Base-by-base conservation (phyloP, 2,329 filamentous ascomycete genomes). In the Xylaria sp. region DNA sequence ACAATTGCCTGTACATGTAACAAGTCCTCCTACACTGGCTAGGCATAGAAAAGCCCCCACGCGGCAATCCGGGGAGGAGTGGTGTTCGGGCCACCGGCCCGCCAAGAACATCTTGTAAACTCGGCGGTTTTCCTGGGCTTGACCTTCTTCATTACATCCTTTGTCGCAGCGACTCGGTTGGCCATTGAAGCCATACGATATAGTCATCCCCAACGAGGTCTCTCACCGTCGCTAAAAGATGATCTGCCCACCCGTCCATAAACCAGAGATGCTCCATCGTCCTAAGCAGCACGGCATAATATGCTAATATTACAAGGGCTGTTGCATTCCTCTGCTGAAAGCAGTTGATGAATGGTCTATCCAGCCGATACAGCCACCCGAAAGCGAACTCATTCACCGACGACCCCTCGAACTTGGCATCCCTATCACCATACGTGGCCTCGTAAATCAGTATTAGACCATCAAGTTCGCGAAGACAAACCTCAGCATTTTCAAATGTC, bases 301-400 rank as follows among this genome's bases (percentile, higher is more conserved):
- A 59, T 40, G 41, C 41, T 15, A 54, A 7, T 29, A 60, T 60
- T 23, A 56, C n/a, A 2, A 55, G 38, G 10, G 52, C 37, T 3
- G 13, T 33, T 15, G 52, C 7, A 19, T 47, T 35, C 23, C 35
- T 60, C 23, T 8, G 46, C 11, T 27, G 38, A 9, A 56, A 25
- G 21, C 10, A 43, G 27, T n/a, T 21, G 4, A 60, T 13, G 21
- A 60, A 54, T 1, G 13, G 19, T 29, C 29, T 43, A 4, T 46
- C 29, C 0, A 56, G 21, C 23, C 52, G 43, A 55, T 52, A 41
- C 1, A 60, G 13, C 58, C 57, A 54, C 11, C 27, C 51, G 9
- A 60, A 54, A n/a, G 49, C 35, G 21, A 60, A 54, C 11, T 55
- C 44, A n/a, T 55, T 46, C 4, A 37, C 44, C 11, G 44, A 23